A percentile compares a stretch with the other conserved stretches of the same genome.
Evolutionary conservation across 2,329 filamentous ascomycete genomes (phyloP).

Genomic region (Escovopsis sp.): DNA sequence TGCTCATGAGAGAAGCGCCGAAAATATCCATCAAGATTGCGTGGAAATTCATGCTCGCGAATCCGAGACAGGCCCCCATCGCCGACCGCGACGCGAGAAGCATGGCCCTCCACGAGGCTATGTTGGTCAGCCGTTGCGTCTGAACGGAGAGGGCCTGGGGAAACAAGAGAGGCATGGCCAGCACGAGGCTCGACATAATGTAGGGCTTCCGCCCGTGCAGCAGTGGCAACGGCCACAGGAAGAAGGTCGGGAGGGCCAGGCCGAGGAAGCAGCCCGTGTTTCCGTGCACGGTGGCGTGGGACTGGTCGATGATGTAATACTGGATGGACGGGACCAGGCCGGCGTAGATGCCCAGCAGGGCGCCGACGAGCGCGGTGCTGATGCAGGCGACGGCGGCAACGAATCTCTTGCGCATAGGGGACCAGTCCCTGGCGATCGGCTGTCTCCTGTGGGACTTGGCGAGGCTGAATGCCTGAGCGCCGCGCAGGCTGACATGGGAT

Average conservation of each 20-base stretch:
- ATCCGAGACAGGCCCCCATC: conserved; percentile 56
- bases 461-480: conserved; percentile 35
- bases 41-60: conserved; percentile 65
- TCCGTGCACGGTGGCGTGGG: conserved; percentile 53
- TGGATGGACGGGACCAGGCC: conserved; percentile 68
- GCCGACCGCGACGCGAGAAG: conserved; percentile 49
- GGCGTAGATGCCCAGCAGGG: conserved; percentile 61
- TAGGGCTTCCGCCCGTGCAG: conserved; percentile 68
- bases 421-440: conserved; percentile 61
- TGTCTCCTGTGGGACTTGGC: conserved; percentile 41
- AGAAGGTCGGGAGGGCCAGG: conserved; percentile 52
- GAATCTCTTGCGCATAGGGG: conserved; percentile 49
- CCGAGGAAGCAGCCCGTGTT: conserved; percentile 61
- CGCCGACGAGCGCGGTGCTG: conserved; percentile 56
- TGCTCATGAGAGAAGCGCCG: conserved; percentile 59
- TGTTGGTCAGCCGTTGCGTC: conserved; percentile 38
- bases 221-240: conserved; percentile 60
- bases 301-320: conserved; percentile 56
- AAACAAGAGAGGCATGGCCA: conserved; percentile 60
- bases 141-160: conserved; percentile 57
- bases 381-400: conserved; percentile 55
- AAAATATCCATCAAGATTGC: conserved; percentile 60
- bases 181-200: conserved; percentile 49
- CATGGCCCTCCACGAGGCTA: conserved; percentile 40
- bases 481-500: conserved; percentile 39